Conservation (phyloP, 176 grass and related monocot genomes). For the Aegilops bicornis region DNA sequence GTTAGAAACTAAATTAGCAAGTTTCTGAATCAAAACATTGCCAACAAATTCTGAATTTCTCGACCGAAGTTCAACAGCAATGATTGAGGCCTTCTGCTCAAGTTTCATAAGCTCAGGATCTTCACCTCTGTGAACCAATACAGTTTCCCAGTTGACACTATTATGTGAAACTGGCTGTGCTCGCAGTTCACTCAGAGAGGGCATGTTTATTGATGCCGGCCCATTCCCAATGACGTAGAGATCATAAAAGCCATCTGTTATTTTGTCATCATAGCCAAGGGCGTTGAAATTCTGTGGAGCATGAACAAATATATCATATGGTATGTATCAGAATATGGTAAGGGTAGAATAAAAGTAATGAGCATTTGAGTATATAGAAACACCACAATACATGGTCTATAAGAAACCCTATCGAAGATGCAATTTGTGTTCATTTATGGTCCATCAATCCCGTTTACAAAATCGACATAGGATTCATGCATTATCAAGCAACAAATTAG, state of each 20-base stretch:
- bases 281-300: conserved; percentile 82
- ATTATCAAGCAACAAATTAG: conserved; percentile 1
- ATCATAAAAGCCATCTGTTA: conserved; percentile 95
- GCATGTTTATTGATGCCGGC: conserved; percentile 51
- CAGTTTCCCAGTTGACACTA: conserved; percentile 72
- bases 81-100: conserved; percentile 58
- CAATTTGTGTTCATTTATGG: neutral
- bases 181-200: conserved; percentile 73
- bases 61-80: conserved; percentile 45
- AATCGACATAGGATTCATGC: neutral
- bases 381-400: neutral
- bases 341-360: neutral
- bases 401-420: neutral
- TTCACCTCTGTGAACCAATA: conserved; percentile 88
- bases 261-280: conserved; percentile 92
- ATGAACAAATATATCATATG: conserved; percentile 38
- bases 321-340: conserved; percentile 32
- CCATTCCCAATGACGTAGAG: conserved; percentile 61
- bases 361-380: conserved; percentile 14
- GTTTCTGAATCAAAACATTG: conserved; percentile 70
- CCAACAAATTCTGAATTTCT: conserved; percentile 56
- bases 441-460: conserved; percentile 6
- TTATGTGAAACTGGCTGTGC: conserved; percentile 57
- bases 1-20: conserved; percentile 69
- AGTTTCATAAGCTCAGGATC: conserved; percentile 78